Base-by-base conservation (phyloP, 1,284 basidiomycete species). In the Papiliotrema fonsecae region DNA sequence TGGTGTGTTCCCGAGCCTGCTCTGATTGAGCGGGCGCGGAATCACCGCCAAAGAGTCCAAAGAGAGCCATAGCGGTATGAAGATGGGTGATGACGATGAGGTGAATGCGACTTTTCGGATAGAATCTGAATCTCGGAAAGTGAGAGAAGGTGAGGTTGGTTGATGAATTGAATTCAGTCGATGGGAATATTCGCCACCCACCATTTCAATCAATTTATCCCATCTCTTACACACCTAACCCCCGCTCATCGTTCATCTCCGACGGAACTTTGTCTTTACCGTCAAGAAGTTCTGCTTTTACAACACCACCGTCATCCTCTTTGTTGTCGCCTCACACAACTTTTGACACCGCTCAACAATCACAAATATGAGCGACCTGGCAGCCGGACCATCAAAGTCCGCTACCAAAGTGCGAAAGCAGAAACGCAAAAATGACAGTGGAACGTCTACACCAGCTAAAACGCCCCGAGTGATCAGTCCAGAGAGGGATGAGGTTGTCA, bases 31-130 rank as follows among this genome's bases (percentile, higher is more conserved):
- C 35, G 38, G 51, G 25, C 28, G 49, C 46, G 35, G 39, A 13
- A 21, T 61, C 55, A 40, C 47, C 49, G 45, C 64, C 60, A 44
- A 65, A 68, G 32, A 70, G 59, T 38, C 65, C 67, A 49, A 74
- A 62, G 62, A 74, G 71, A n/a, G 72, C 69, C 72, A 75, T 73
- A 51, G 43, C 25, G 30, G 21, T 26, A 24, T 21, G 18, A 14
- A 36, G 41, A 40, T 22, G 34, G 38, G 37, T 35, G 42, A 31
- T 28, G 27, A 13, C 28, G 25, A 19, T 28, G 45, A 38, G 22
- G 35, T 19, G 34, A 32, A 26, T 18, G 41, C 13, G 13, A 6
- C 13, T 22, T 39, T 25, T 10, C 6, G 4, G 16, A 21, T 6
- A 39, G 24, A 39, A 22, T 39, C 37, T n/a, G 37, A 39, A 35